These are phyloP conservation scores for Fulvia fulva DNA, from an alignment of 2,329 filamentous ascomycete species.

Conservation along the genomic window DNA sequence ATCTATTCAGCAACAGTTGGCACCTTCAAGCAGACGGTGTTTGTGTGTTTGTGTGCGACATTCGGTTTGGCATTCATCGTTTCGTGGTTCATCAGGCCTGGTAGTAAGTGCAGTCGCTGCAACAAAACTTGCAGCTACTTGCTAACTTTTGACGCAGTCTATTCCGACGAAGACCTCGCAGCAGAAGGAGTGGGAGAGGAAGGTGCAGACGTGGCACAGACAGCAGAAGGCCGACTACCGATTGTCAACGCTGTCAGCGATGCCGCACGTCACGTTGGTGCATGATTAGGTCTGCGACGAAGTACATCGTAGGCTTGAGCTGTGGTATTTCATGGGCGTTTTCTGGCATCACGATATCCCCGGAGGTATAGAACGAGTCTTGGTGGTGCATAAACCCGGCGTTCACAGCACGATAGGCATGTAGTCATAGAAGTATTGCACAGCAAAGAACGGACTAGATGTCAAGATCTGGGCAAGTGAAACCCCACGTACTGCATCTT, in stretches of 20 bases:
- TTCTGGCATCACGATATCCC: background rate
- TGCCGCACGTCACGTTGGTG: background rate
- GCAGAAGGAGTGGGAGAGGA: slow-evolving; percentile 11
- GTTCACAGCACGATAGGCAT: background rate
- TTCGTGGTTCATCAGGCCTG: slow-evolving; percentile 67
- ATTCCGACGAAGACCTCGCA: slow-evolving; percentile 18
- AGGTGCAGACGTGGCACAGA: background rate
- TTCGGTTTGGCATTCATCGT: slow-evolving; percentile 64
- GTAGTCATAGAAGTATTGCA: too few relatives aligned
- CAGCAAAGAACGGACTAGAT: too few relatives aligned
- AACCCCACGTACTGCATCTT: too few relatives aligned
- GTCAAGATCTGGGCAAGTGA: too few relatives aligned
- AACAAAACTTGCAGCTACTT: background rate
- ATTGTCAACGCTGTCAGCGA: slow-evolving; percentile 8
- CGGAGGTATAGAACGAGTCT: background rate
- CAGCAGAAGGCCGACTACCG: slow-evolving; percentile 3
- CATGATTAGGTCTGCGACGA: background rate
- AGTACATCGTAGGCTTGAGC: background rate
- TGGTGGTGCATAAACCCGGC: background rate
- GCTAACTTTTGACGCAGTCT: slow-evolving; percentile 10
- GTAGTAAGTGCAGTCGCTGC: slow-evolving; percentile 59
- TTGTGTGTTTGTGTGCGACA: slow-evolving; percentile 65
- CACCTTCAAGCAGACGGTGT: slow-evolving; percentile 75
- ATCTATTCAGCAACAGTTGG: slow-evolving; percentile 80
- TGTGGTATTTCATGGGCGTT: background rate